Percentiles rank a stretch among this genome's conserved stretches.
These are phyloP conservation scores for Arachnomyces sp. DNA, from an alignment of 2,329 filamentous ascomycete genomes.

Conservation along the genomic window DNA sequence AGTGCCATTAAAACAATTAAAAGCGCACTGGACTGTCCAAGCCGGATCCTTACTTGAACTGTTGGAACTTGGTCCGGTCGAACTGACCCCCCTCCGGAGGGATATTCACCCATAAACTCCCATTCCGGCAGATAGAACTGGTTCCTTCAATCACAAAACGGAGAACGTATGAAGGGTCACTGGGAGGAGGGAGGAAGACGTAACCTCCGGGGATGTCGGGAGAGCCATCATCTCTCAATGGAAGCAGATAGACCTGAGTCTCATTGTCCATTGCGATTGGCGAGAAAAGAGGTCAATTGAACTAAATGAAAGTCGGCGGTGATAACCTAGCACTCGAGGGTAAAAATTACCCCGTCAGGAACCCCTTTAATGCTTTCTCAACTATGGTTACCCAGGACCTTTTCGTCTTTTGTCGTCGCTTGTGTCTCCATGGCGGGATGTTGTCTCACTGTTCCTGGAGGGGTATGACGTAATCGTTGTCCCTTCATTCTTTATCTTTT, in stretches of 20 bases:
- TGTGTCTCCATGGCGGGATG: no score
- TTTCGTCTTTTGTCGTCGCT: no score
- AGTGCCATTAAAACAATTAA: constrained; percentile 1
- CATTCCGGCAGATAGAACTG: constrained; percentile 89
- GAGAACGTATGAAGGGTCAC: constrained; percentile 64
- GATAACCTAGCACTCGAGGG: no score
- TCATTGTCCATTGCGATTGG: constrained; percentile 16
- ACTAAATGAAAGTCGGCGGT: background rate
- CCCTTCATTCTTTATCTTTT: no score
- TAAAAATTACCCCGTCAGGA: no score
- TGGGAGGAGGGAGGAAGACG: constrained; percentile 78
- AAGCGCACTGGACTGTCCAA: no score
- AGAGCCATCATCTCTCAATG: constrained; percentile 85
- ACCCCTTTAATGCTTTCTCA: no score
- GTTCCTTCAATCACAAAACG: constrained; percentile 90
- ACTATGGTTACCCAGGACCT: no score
- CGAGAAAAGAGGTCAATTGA: constrained; percentile 1
- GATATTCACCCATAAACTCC: constrained; percentile 95
- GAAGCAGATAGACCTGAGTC: constrained; percentile 70
- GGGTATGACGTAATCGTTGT: no score
- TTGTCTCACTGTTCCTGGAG: no score
- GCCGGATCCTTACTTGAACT: constrained; percentile 67
- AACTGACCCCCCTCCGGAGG: constrained; percentile 70
- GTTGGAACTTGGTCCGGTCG: constrained; percentile 68
- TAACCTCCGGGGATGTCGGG: constrained; percentile 84